These are phyloP conservation scores for Trichoderma cornu-damae DNA, from an alignment of 2,329 filamentous ascomycete genomes.

Conservation along the genomic window DNA sequence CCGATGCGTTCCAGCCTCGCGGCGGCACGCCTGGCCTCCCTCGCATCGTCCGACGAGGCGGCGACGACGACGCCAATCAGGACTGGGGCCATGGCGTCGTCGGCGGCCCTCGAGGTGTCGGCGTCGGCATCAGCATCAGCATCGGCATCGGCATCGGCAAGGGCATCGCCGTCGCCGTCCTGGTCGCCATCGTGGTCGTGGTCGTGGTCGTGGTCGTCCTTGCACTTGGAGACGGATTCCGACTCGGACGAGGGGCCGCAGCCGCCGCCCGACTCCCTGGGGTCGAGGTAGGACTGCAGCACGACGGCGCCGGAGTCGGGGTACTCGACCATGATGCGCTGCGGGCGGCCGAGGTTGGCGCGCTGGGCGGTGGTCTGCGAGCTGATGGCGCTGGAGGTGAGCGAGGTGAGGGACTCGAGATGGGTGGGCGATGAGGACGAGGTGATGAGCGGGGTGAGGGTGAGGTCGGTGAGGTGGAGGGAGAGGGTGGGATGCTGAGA, in stretches of 20 bases:
- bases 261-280: constrained; percentile 27
- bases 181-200: no score
- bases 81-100: constrained; percentile 44
- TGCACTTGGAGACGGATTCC: constrained; percentile 12
- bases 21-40: constrained; percentile 50
- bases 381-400: constrained; percentile 49
- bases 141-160: neutral
- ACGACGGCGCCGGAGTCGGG: constrained; percentile 39
- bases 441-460: constrained; percentile 53
- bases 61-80: constrained; percentile 53
- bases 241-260: neutral
- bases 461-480: constrained; percentile 54
- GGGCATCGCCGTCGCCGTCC: neutral
- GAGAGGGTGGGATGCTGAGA: constrained; percentile 47
- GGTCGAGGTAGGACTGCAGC: constrained; percentile 44
- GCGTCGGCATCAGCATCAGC: no score
- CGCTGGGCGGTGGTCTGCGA: constrained; percentile 50
- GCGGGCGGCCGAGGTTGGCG: constrained; percentile 48
- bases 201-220: constrained; percentile 19
- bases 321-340: constrained; percentile 57
- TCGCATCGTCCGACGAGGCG: constrained; percentile 41
- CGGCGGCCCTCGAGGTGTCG: constrained; percentile 19
- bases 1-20: constrained; percentile 51
- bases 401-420: constrained; percentile 46
- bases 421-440: constrained; percentile 43